Conservation (phyloP, 1,284 basidiomycete genomes). For the Microstroma glucosiphilum region DNA sequence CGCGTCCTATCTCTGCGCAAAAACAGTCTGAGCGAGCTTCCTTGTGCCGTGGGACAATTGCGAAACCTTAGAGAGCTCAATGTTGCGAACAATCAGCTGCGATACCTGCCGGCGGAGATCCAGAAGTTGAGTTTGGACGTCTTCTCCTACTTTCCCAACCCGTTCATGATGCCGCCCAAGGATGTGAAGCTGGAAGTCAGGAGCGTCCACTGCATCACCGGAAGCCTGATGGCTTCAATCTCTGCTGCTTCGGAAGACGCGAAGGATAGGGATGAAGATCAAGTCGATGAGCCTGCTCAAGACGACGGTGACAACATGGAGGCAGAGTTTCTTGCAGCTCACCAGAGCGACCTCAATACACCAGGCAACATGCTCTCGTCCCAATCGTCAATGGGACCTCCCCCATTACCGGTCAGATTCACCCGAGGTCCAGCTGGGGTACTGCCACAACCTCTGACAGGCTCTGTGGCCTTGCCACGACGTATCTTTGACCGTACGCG, state of each 20-base stretch:
- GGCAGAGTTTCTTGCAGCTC: not conserved
- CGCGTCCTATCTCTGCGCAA: constrained; percentile 44
- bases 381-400: not conserved
- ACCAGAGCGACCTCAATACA: not conserved
- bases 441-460: not conserved
- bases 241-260: not conserved
- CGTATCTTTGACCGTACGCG: constrained; percentile 7
- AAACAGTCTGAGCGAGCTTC: constrained; percentile 40
- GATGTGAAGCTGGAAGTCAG: constrained; percentile 7
- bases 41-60: constrained; percentile 42
- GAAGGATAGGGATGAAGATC: not conserved
- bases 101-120: constrained; percentile 42
- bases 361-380: too few species aligned
- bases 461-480: not conserved
- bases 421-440: not conserved
- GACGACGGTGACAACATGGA: not conserved
- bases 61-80: constrained; percentile 41
- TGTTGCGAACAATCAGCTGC: constrained; percentile 35
- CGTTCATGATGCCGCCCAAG: constrained; percentile 28
- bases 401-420: not conserved
- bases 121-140: constrained; percentile 37
- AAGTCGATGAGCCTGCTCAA: not conserved
- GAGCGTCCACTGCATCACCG: not conserved
- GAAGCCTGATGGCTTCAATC: not conserved
- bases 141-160: constrained; percentile 44